Conservation (phyloP, 192 early-diverging fungal species). For the Gaertneriomyces sp. region DNA sequence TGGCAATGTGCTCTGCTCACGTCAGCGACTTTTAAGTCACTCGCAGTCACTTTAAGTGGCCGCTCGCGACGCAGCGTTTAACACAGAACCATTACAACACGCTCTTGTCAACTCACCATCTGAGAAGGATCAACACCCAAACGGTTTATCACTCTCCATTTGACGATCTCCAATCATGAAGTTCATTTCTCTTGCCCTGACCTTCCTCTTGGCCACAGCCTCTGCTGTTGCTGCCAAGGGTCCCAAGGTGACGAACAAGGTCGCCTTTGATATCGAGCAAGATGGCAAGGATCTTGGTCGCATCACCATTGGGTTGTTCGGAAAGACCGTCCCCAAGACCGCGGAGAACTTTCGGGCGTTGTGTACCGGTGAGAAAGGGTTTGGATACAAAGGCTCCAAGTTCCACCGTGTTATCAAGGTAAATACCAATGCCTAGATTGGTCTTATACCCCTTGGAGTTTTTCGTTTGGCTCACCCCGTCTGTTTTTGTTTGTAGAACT, state of each 20-base stretch:
- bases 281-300: constrained; percentile 46
- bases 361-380: constrained; percentile 65
- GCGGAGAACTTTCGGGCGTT: constrained; percentile 96
- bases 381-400: constrained; percentile 82
- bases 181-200: constrained; percentile 25
- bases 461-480: neutral
- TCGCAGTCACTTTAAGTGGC: too few relatives aligned
- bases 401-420: constrained; percentile 82
- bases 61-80: too few relatives aligned
- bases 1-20: too few relatives aligned
- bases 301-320: constrained; percentile 51
- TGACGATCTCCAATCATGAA: constrained; percentile 12
- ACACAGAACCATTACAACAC: too few relatives aligned
- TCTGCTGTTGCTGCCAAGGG: constrained; percentile 40
- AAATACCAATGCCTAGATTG: neutral
- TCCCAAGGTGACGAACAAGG: constrained; percentile 51
- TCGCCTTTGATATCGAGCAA: constrained; percentile 49
- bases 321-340: constrained; percentile 47
- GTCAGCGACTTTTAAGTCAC: too few relatives aligned
- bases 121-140: neutral
- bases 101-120: too few relatives aligned
- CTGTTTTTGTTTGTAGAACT: constrained; percentile 35
- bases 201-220: constrained; percentile 28
- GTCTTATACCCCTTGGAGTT: too few relatives aligned
- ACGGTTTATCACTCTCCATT: neutral